Base-by-base conservation (phyloP, 768 basidiomycete genomes). In the Lentinula raphanica region DNA sequence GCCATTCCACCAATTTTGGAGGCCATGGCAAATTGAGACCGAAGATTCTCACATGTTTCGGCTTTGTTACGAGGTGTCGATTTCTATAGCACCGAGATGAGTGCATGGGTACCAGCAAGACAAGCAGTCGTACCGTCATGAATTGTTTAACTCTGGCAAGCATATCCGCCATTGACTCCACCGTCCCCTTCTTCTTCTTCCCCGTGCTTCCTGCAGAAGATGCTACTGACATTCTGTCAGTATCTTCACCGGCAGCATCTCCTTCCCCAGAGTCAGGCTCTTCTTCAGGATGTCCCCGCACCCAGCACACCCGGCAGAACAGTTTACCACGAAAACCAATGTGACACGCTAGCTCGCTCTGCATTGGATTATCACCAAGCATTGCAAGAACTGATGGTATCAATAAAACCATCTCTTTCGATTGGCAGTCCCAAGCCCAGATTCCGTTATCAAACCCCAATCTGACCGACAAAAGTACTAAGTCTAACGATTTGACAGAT, bases 281-380 rank as follows among this genome's bases (percentile, higher is more conserved):
- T n/a, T n/a, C n/a, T n/a, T n/a, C n/a, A n/a, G n/a, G n/a, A n/a
- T n/a, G 29, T 5, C 54, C 54, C 15, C 9, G 11, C 3, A 55
- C 54, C 25, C 11, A 42, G 56, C 66, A 68, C 4, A 50, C 9
- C 3, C 58, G 44, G 46, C 67, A 68, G 32, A 67, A 67, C 8
- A 55, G 19, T 28, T 19, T 23, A 2, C 54, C 54, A 12, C 8
- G 9, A 19, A 55, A 44, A 7, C n/a, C 46, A 58, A 27, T 63
- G 59, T 23, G 56, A 61, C 35, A 62, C 5, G 54, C 53, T 23
- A 54, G 38, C 36, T 54, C 53, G 40, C 35, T 39, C 38, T 54
- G 53, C 53, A 54, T 54, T 3, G 54, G 54, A 27, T 55, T 55
- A 35, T 55, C 54, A n/a, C 54, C 54, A 21, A 23, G 49, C 23